Evolutionary conservation across 371 early-diverging fungal species (phyloP).

Genomic region (Apophysomyces ossiformis): DNA sequence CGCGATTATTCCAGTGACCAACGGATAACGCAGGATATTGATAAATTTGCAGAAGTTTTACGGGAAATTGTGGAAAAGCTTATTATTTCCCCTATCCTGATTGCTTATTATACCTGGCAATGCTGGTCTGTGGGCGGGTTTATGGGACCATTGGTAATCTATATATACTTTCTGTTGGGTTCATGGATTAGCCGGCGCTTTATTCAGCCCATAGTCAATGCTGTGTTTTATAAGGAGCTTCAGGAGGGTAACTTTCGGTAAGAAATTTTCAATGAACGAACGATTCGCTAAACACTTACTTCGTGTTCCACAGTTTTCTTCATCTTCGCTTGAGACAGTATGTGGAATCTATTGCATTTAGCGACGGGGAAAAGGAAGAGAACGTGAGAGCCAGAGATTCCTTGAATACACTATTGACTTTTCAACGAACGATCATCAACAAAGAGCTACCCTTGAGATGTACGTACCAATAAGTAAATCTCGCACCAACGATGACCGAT

Average conservation of each 20-base stretch:
- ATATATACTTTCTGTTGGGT: slow-evolving; percentile 72
- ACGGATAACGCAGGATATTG: slow-evolving; percentile 90
- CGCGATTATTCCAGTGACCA: slow-evolving; percentile 69
- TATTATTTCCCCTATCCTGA: slow-evolving; percentile 76
- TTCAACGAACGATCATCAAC: slow-evolving; percentile 64
- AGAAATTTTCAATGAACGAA: neutral
- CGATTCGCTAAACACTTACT: neutral
- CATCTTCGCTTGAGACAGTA: slow-evolving; percentile 76
- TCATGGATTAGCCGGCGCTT: slow-evolving; percentile 60
- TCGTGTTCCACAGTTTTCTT: slow-evolving; percentile 53
- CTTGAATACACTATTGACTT: slow-evolving; percentile 55
- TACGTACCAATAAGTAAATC: slow-evolving; percentile 26
- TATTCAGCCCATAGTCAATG: slow-evolving; percentile 76
- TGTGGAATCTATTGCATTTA: slow-evolving; percentile 84
- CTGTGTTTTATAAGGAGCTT: slow-evolving; percentile 75
- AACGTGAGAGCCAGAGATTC: slow-evolving; percentile 54
- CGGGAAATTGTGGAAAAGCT: slow-evolving; percentile 68
- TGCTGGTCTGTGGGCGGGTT: slow-evolving; percentile 75
- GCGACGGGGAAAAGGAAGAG: slow-evolving; percentile 74
- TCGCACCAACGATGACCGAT: neutral
- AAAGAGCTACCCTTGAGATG: slow-evolving; percentile 68
- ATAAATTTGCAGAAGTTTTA: slow-evolving; percentile 71
- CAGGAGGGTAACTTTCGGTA: slow-evolving; percentile 83
- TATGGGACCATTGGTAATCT: slow-evolving; percentile 74
- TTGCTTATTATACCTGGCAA: slow-evolving; percentile 78